phyloP scores from a whole-genome alignment of 257 asterid species.

The Solanum tarijense region DNA sequence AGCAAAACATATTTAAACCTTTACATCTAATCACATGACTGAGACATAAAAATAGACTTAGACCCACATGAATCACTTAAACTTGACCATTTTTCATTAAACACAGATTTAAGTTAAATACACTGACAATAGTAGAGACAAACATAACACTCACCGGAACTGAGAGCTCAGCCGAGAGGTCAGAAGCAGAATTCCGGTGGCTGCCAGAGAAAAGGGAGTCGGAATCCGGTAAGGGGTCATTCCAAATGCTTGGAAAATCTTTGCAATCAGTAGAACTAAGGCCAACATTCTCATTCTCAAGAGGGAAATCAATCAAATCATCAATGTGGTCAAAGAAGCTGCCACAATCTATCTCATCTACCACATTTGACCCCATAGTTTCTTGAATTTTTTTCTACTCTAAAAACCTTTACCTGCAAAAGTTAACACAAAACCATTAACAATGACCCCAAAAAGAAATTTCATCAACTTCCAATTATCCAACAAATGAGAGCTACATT shows the following conservation, averaged over 20 bases:
- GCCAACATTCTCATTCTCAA: constrained; percentile 47
- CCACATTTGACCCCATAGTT: constrained; percentile 44
- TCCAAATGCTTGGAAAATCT: constrained; percentile 64
- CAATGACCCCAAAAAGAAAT: background rate
- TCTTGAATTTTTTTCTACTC: background rate
- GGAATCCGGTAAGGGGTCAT: constrained; percentile 41
- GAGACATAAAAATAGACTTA: background rate
- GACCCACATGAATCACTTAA: background rate
- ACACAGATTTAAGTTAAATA: background rate
- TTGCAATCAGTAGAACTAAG: constrained; percentile 41
- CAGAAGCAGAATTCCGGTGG: constrained; percentile 31
- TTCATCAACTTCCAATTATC: background rate
- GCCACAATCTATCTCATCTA: constrained; percentile 68
- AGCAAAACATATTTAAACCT: background rate
- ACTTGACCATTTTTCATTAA: background rate
- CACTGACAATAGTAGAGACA: background rate
- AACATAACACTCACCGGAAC: constrained; percentile 58
- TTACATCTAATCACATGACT: background rate
- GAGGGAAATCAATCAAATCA: constrained; percentile 82
- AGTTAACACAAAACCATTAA: background rate
- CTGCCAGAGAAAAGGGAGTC: constrained; percentile 42
- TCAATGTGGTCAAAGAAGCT: constrained; percentile 89
- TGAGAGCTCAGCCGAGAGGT: constrained; percentile 67
- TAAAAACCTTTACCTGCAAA: constrained; percentile 15
- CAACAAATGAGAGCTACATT: background rate